Evolutionary conservation across 1,139 yeast genomes (phyloP).

Genomic region (Eremothecium cymbalariae): DNA sequence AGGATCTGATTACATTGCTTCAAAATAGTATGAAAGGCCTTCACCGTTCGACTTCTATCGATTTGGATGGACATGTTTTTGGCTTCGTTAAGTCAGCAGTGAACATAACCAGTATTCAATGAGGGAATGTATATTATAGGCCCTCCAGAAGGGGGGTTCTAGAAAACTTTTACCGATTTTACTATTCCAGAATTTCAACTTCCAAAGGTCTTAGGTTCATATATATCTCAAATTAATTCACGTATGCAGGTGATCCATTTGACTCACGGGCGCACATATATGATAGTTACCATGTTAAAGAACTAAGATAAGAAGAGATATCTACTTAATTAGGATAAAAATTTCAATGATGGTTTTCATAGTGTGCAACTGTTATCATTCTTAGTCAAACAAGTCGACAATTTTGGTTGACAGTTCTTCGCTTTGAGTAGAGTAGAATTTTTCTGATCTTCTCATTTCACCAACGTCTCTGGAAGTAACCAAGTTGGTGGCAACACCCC

Average conservation of each 20-base stretch:
- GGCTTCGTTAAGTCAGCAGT: too few species aligned
- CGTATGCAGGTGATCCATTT: not conserved
- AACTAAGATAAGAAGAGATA: constrained; percentile 6
- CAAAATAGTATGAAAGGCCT: constrained; percentile 22
- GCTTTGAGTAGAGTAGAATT: constrained; percentile 96
- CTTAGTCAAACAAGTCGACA: constrained; percentile 63
- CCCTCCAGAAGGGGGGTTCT: too few species aligned
- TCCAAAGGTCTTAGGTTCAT: too few species aligned
- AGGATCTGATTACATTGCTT: constrained; percentile 20
- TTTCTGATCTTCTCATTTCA: constrained; percentile 95
- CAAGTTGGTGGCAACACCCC: constrained; percentile 99
- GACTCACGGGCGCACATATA: not conserved
- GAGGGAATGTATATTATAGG: too few species aligned
- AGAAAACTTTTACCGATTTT: too few species aligned
- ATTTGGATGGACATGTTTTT: constrained; percentile 1
- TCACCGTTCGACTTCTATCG: constrained; percentile 12
- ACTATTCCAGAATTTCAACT: too few species aligned
- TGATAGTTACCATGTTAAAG: constrained; percentile 7
- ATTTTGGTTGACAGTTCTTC: constrained; percentile 97
- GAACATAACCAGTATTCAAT: too few species aligned
- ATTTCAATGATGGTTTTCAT: too few species aligned
- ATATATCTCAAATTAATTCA: constrained; percentile 2
- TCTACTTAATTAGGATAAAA: constrained; percentile 15
- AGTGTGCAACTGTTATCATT: constrained; percentile 2
- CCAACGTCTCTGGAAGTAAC: constrained; percentile 87